Percentiles rank a stretch among this genome's conserved stretches.
Conservation (phyloP, 2,329 filamentous ascomycete genomes). For the Calonectria hongkongensis region DNA sequence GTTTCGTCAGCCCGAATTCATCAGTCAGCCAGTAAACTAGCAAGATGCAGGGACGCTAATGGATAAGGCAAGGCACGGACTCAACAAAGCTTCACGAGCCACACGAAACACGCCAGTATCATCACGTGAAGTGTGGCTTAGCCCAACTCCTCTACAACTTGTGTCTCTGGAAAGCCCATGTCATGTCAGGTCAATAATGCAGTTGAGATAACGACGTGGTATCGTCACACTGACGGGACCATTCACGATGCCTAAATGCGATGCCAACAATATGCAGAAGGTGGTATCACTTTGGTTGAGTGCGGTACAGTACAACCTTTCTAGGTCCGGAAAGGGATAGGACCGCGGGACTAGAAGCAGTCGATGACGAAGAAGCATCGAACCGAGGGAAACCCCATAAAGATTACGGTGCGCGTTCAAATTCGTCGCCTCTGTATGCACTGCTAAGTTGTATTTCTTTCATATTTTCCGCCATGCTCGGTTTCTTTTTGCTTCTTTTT, state of each 20-base stretch:
- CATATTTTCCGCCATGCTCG: background rate
- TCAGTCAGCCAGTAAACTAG: conserved; percentile 48
- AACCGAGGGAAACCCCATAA: too few species aligned
- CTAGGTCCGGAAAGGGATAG: conserved; percentile 4
- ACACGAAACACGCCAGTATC: conserved; percentile 30
- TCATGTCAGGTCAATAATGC: background rate
- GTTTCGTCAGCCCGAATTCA: conserved; percentile 53
- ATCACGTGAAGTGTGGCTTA: conserved; percentile 41
- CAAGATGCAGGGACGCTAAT: conserved; percentile 42
- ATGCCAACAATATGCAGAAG: conserved; percentile 18
- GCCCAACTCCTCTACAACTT: background rate
- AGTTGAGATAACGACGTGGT: background rate
- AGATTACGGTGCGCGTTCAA: background rate
- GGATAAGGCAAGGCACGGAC: conserved; percentile 26
- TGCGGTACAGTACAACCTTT: conserved; percentile 4
- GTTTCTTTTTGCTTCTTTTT: background rate
- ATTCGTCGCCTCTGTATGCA: background rate
- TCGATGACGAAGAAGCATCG: conserved; percentile 10
- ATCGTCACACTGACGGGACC: conserved; percentile 22
- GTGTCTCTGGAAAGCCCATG: background rate
- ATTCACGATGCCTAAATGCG: background rate
- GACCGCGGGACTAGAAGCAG: background rate
- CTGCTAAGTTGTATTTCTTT: background rate
- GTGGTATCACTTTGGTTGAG: conserved; percentile 15
- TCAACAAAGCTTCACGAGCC: conserved; percentile 38